Percentiles rank a stretch among this genome's conserved stretches.
These are phyloP conservation scores for Aspergillus nomiae DNA, from an alignment of 2,329 filamentous ascomycete species.

Conservation along the genomic window DNA sequence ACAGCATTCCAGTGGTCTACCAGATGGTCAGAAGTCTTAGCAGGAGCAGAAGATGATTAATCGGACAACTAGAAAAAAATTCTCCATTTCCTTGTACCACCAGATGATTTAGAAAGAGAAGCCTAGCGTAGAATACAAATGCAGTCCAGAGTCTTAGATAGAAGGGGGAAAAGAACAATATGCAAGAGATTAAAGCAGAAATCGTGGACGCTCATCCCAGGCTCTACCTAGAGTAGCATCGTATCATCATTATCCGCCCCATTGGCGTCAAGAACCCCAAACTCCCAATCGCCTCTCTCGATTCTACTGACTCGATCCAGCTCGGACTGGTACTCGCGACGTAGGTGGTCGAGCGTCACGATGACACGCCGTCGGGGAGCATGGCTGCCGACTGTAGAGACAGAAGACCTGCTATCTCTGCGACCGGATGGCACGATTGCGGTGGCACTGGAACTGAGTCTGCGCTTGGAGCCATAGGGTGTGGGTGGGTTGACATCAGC, in stretches of 20 bases:
- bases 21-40: not conserved
- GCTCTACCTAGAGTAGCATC: conserved; percentile 30
- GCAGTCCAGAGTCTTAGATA: not conserved
- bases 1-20: not conserved
- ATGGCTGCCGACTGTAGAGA: conserved; percentile 16
- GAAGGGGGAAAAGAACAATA: not conserved
- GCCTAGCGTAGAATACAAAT: conserved; percentile 13
- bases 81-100: conserved; percentile 3
- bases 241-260: conserved; percentile 39
- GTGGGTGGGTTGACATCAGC: conserved; percentile 22
- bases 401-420: conserved; percentile 26
- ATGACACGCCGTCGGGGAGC: conserved; percentile 65
- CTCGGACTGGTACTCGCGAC: conserved; percentile 86
- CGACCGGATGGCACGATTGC: conserved; percentile 23
- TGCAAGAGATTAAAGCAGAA: conserved; percentile 1
- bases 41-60: not conserved
- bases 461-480: conserved; percentile 18
- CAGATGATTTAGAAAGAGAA: not conserved
- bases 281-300: conserved; percentile 85
- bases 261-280: conserved; percentile 49
- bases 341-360: conserved; percentile 80
- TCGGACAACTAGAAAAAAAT: not conserved
- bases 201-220: conserved; percentile 5
- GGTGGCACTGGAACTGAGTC: conserved; percentile 24
- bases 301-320: conserved; percentile 86